A percentile compares a stretch with the other conserved stretches of the same genome.
Conservation (phyloP, 2,329 filamentous ascomycete species). For the Trichoderma breve region DNA sequence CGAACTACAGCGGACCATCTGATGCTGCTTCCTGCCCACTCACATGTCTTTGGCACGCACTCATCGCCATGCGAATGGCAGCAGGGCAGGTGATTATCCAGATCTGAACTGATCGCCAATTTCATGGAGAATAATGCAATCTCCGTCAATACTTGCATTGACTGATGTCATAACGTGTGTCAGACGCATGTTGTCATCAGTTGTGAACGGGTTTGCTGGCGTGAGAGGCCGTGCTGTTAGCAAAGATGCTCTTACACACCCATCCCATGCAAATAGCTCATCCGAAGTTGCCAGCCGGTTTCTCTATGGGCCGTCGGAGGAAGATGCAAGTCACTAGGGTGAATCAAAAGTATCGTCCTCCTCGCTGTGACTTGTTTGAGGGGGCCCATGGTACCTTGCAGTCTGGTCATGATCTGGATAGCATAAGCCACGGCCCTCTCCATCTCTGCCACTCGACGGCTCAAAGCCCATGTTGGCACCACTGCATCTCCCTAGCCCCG, state of each 20-base stretch:
- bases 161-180: neutral
- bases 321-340: neutral
- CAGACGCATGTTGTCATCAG: neutral
- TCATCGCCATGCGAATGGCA: neutral
- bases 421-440: neutral
- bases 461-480: neutral
- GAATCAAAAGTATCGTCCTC: neutral
- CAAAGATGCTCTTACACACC: neutral
- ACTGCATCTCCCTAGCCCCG: neutral
- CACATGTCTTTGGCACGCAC: neutral
- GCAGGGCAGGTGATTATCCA: neutral
- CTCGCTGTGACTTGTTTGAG: slow-evolving; percentile 1
- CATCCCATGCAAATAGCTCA: neutral
- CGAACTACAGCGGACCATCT: neutral
- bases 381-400: slow-evolving; percentile 12
- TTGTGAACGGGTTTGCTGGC: neutral
- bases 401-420: neutral
- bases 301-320: neutral
- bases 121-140: neutral
- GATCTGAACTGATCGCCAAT: neutral
- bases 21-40: neutral
- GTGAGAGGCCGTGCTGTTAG: neutral
- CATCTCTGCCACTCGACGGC: neutral
- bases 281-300: neutral
- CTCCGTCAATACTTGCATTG: neutral